Conservation (phyloP, 768 basidiomycete species). For the Pisolithus sp. region DNA sequence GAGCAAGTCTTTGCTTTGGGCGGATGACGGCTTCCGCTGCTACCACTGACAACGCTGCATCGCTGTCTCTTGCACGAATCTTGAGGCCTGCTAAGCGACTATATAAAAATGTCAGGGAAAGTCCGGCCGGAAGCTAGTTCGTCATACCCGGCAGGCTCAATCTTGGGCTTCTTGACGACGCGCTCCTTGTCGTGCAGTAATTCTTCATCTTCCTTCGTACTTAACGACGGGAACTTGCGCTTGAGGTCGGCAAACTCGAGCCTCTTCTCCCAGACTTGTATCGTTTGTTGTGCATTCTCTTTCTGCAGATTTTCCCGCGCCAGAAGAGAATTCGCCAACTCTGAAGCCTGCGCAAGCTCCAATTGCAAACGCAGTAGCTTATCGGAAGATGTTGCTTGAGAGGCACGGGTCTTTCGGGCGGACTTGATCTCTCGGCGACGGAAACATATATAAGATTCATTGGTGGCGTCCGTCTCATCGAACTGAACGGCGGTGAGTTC, state of each 20-base stretch:
- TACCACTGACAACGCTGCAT: constrained; percentile 32
- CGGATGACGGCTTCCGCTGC: constrained; percentile 45
- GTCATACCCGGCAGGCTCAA: constrained; percentile 16
- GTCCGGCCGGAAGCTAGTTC: not conserved
- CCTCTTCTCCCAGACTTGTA: constrained; percentile 74
- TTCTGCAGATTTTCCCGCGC: constrained; percentile 74
- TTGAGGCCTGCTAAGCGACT: constrained; percentile 49
- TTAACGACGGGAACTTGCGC: constrained; percentile 57
- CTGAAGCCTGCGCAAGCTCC: constrained; percentile 67
- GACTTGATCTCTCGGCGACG: constrained; percentile 91
- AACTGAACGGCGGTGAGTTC: constrained; percentile 36
- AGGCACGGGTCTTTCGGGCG: constrained; percentile 88
- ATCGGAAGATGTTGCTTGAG: constrained; percentile 84
- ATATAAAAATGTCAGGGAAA: not conserved
- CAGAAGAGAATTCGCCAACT: constrained; percentile 64
- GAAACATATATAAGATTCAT: constrained; percentile 97
- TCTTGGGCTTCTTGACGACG: constrained; percentile 52
- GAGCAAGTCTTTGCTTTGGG: constrained; percentile 59
- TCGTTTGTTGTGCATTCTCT: constrained; percentile 50
- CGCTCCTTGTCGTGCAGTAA: constrained; percentile 67
- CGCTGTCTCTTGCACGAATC: constrained; percentile 43
- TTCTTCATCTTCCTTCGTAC: constrained; percentile 64
- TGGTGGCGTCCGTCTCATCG: constrained; percentile 84
- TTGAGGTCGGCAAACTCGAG: constrained; percentile 73
- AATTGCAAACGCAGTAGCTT: constrained; percentile 74